Evolutionary conservation across 768 basidiomycete genomes (phyloP), one percentile per base, ranked within the genome.

Genomic region (Agrocybe pediades): DNA sequence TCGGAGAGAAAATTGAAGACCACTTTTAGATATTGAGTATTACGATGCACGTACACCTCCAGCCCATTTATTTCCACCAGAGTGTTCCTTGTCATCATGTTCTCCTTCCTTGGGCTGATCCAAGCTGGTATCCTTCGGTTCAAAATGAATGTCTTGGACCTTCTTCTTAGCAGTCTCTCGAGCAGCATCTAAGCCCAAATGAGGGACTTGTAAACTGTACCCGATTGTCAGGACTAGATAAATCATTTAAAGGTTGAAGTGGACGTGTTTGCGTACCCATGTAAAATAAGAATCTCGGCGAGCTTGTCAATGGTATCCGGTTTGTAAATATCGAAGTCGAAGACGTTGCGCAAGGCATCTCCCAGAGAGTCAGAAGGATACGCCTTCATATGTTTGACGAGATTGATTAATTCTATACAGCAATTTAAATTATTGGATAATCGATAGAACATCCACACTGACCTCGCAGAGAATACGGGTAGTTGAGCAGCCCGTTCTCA

Each of bases 391-490:
- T 88, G 86, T 40, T 79, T 74, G 2, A 87, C 78, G 23, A 88
- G 72, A 60, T 84, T 86, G 63, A 88, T 86, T 29, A 88, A 67
- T 57, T 88, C 86, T 87, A 60, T 13, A 44, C 7, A 33, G 33
- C 6, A 30, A 19, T 1, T 17, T 7, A 19, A 46, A 20, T 8
- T 30, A 17, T 23, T 15, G 20, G 21, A 7, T 20, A 16, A 24
- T 17, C 9, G 24, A 8, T 17, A 16, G 9, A 30, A 13, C 13
- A 9, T 9, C 6, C 9, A 9, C 20, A 42, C 62, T n/a, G 21
- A 84, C 86, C 86, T 76, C 86, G 69, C 19, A 88, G 68, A 2
- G 85, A 86, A 64, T 88, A 88, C 2, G 86, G 86, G 61, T 86
- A 87, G n/a, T 73, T 81, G 47, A 88, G 61, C 1, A 72, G 69